These are phyloP conservation scores for Sporisorium sorghi DNA, from an alignment of 1,284 basidiomycete genomes.

Conservation along the genomic window DNA sequence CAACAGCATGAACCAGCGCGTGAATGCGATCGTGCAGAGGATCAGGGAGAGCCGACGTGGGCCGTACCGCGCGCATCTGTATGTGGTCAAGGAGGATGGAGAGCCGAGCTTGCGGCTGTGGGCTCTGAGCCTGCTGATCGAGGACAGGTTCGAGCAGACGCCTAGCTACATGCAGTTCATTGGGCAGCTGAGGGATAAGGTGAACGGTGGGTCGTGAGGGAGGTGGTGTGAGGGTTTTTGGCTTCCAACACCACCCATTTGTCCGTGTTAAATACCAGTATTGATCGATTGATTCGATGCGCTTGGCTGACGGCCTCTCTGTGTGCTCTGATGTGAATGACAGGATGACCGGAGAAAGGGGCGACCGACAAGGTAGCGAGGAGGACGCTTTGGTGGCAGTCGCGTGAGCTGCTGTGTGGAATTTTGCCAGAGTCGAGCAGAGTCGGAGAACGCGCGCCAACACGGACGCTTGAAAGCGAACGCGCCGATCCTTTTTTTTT, in stretches of 20 bases:
- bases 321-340: no score
- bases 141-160: conserved; percentile 93
- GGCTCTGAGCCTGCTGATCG: conserved; percentile 93
- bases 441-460: not conserved
- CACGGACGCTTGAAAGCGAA: not conserved
- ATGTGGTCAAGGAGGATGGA: conserved; percentile 97
- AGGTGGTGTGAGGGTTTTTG: not conserved
- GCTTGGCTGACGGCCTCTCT: no score
- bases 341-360: not conserved
- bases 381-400: not conserved
- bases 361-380: not conserved
- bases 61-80: conserved; percentile 92
- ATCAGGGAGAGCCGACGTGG: conserved; percentile 86
- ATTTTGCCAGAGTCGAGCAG: not conserved
- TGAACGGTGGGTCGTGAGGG: conserved; percentile 57
- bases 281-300: not conserved
- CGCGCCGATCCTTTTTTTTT: not conserved
- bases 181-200: conserved; percentile 62
- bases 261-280: conserved; percentile 20
- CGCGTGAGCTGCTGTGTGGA: conserved; percentile 3
- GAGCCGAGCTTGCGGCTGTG: conserved; percentile 88
- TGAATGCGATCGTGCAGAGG: conserved; percentile 93
- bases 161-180: conserved; percentile 96
- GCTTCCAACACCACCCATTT: not conserved
- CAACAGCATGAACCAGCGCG: conserved; percentile 90